Base-by-base conservation (phyloP, 768 basidiomycete genomes). In the Strobilomyces dryophilus region DNA sequence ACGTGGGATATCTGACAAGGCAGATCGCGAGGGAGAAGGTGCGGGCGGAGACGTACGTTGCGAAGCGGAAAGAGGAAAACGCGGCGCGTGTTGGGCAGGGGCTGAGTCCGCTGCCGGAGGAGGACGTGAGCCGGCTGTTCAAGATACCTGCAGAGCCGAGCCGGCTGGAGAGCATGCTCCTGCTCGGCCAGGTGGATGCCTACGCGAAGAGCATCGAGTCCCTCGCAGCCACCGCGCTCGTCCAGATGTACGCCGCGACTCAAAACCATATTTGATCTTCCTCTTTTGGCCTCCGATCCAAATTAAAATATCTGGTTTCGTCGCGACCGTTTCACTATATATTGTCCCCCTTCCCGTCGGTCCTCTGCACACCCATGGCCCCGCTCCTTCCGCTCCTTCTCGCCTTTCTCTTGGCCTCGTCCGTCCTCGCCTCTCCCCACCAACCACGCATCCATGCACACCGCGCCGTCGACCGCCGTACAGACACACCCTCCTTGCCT, bases 11-110 rank as follows among this genome's bases (percentile, higher is more conserved):
- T 76, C 74, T 92, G 60, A 78, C 78, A 42, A 84, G 94, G 50
- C 93, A 95, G 68, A 95, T 95, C 64, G 85, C 85, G 29, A 81
- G 94, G 29, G 94, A 97, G 70, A 86, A 83, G 64, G 71, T 78
- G 41, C 83, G 82, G 55, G 90, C 91, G 46, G 94, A 97, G 51
- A 76, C 78, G 49, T 86, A 87, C 64, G 71, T 94, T 49, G 79
- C 81, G 62, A 94, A 93, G 71, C 83, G 92, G 51, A 90, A 87
- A 66, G 94, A 95, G 67, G 94, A 97, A 72, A 95, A 91, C 63
- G 79, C 78, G 35, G 74, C 74, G 47, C 81, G 94, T 41, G 78
- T 87, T 56, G 85, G 83, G 36, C 90, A 93, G 63, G 94, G 94
- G 12, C 73, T 95, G 47, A 81, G 82, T 24, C 91, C 94, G 57